Evolutionary conservation across 2,329 filamentous ascomycete species (phyloP).

Genomic region (Sphaerulina populicola): DNA sequence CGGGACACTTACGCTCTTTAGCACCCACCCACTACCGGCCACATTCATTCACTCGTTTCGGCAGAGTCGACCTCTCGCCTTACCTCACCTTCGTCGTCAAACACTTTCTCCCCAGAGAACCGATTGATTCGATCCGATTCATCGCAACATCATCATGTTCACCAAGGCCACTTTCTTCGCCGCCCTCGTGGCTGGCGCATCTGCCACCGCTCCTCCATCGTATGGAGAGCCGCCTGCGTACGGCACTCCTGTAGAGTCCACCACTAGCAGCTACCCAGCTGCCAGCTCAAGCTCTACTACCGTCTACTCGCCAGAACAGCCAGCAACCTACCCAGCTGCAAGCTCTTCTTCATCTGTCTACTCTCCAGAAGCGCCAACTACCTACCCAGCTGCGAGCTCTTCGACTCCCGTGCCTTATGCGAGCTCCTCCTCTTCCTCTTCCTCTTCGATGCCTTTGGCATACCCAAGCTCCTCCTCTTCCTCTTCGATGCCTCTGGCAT

Average conservation of each 20-base stretch:
- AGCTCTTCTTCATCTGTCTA: background rate
- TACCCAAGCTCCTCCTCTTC: background rate
- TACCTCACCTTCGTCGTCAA: slow-evolving; percentile 9
- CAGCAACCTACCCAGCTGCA: background rate
- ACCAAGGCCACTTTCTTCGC: slow-evolving; percentile 29
- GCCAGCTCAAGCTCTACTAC: background rate
- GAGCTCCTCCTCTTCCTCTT: background rate
- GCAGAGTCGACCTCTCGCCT: slow-evolving; percentile 23
- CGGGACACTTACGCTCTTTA: slow-evolving; percentile 31
- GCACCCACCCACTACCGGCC: slow-evolving; percentile 12
- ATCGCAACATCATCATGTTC: slow-evolving; percentile 20
- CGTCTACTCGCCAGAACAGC: background rate
- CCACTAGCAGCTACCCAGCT: background rate
- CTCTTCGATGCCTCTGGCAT: background rate
- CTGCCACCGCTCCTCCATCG: slow-evolving; percentile 18
- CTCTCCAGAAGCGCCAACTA: background rate
- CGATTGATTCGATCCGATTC: slow-evolving; percentile 14
- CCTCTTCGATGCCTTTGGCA: background rate
- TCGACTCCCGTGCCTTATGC: background rate
- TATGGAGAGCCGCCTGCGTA: background rate
- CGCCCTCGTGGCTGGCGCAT: slow-evolving; percentile 25
- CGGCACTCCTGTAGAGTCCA: slow-evolving; percentile 1
- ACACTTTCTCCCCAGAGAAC: slow-evolving; percentile 10
- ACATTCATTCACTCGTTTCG: slow-evolving; percentile 30
- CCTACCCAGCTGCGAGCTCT: background rate